Conservation (phyloP, 352 stramenopile genomes). For the Pythium brassicae region DNA sequence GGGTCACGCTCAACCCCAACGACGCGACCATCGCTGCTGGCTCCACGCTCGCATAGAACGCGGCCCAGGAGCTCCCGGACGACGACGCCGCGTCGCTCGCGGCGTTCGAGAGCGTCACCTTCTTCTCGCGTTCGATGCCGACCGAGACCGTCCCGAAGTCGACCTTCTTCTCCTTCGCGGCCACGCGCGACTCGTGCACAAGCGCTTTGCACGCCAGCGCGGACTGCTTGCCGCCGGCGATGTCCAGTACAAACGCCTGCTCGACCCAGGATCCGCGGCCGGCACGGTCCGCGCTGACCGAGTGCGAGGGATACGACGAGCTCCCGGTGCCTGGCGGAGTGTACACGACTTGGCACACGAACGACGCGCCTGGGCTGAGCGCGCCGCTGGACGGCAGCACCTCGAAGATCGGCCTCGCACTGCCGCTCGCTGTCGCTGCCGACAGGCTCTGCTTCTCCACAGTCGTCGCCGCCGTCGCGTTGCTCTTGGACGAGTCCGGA, state of each 20-base stretch:
- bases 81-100: slow-evolving; percentile 6
- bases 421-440: neutral
- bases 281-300: neutral
- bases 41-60: slow-evolving; percentile 61
- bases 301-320: neutral
- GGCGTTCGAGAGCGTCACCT: slow-evolving; percentile 39
- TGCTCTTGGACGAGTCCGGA: slow-evolving; percentile 65
- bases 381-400: slow-evolving; percentile 41
- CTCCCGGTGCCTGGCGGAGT: slow-evolving; percentile 25
- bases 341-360: slow-evolving; percentile 53
- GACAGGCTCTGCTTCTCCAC: slow-evolving; percentile 10
- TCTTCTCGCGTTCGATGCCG: slow-evolving; percentile 63
- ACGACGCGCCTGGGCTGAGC: slow-evolving; percentile 24
- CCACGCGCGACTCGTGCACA: slow-evolving; percentile 47
- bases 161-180: slow-evolving; percentile 66
- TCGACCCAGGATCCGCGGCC: slow-evolving; percentile 22
- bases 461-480: slow-evolving; percentile 20
- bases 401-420: slow-evolving; percentile 31
- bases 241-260: slow-evolving; percentile 46
- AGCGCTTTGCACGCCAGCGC: slow-evolving; percentile 45
- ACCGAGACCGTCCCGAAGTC: slow-evolving; percentile 82
- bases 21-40: slow-evolving; percentile 25
- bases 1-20: slow-evolving; percentile 42
- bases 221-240: slow-evolving; percentile 46
- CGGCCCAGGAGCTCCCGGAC: slow-evolving; percentile 11